Base-by-base conservation (phyloP, 2,329 filamentous ascomycete genomes). In the Nigrospora osmanthi region DNA sequence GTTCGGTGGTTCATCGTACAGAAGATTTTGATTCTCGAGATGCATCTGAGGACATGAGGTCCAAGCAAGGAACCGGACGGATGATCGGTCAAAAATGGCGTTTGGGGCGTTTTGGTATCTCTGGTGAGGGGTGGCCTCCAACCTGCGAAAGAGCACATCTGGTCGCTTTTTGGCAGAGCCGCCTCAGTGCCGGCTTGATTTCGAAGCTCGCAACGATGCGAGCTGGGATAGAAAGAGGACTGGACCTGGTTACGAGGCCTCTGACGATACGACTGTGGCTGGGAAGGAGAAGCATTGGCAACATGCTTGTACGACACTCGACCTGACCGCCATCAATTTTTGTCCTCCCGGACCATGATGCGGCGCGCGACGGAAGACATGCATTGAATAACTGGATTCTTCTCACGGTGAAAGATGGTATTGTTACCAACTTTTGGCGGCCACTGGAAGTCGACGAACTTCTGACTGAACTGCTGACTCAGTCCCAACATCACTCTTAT, bases 31-130 rank as follows among this genome's bases (percentile, higher is more conserved):
- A 49, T 53, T 50, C 47, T 43, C 46, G 15, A 39, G 46, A 39
- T 50, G 57, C 54, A 59, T 57, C 54, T 54, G 45, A 58, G 45
- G 51, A 53, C 54, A 57, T 51, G 55, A 54, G 54, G 51, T 34
- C 47, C 46, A 49, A 45, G 39, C 39, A 42, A 28, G 40, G 40
- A 33, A 37, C 38, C 36, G 41, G 40, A 40, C 32, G 43, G 36
- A 38, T 40, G 46, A 33, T 39, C 35, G 40, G 43, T 45, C 32
- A 45, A 42, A 40, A 42, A 31, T 34, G 42, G 46, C 42, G 42
- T 47, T 47, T 36, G 34, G 13, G 41, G 46, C 41, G 39, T 43
- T 48, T 35, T 48, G 33, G 36, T 17, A 28, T 19, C 32, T 34
- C 12, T 15, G 15, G 19, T 14, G 32, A 17, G 33, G 15, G n/a